Evolutionary conservation across 1,284 basidiomycete genomes (phyloP).

Genomic region (Trichosporon sp.): DNA sequence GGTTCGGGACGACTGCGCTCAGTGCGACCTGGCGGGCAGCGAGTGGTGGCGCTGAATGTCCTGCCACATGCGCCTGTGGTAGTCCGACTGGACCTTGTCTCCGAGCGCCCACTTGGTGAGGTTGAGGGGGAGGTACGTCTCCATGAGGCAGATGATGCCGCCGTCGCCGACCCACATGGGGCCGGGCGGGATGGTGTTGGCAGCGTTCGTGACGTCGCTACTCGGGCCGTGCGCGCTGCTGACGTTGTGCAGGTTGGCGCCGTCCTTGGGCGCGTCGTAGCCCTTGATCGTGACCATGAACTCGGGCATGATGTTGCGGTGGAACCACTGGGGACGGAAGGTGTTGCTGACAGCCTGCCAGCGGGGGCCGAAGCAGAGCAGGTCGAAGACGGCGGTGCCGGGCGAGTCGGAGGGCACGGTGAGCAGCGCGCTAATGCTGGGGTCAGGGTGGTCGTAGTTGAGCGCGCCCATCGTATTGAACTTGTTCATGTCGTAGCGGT

Average conservation of each 20-base stretch:
- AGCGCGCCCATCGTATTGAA: constrained; percentile 64
- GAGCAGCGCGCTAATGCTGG: constrained; percentile 33
- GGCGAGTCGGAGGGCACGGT: constrained; percentile 53
- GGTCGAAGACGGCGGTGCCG: constrained; percentile 53
- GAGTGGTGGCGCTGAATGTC: constrained; percentile 8
- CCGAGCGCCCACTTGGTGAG: constrained; percentile 20
- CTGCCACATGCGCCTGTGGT: constrained; percentile 21
- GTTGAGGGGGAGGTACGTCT: constrained; percentile 7
- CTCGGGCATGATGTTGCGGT: constrained; percentile 55
- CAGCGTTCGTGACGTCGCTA: constrained; percentile 10
- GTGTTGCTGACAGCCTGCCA: constrained; percentile 40
- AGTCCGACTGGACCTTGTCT: constrained; percentile 31
- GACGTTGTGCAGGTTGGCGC: constrained; percentile 33
- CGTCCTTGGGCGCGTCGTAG: constrained; percentile 20
- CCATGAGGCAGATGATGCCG: constrained; percentile 8
- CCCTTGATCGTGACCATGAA: constrained; percentile 19
- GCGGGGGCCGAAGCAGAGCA: constrained; percentile 21
- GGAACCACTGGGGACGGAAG: constrained; percentile 54
- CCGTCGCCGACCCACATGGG: constrained; percentile 5
- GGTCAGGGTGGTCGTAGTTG: constrained; percentile 52
- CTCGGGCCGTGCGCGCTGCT: constrained; percentile 36
- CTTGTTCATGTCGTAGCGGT: constrained; percentile 64
- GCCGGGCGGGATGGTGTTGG: constrained; percentile 4
- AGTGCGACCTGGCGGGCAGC: constrained; percentile 10
- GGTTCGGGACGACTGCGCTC: not conserved